Conservation (phyloP, 768 basidiomycete genomes). For the Lactarius akahatsu region DNA sequence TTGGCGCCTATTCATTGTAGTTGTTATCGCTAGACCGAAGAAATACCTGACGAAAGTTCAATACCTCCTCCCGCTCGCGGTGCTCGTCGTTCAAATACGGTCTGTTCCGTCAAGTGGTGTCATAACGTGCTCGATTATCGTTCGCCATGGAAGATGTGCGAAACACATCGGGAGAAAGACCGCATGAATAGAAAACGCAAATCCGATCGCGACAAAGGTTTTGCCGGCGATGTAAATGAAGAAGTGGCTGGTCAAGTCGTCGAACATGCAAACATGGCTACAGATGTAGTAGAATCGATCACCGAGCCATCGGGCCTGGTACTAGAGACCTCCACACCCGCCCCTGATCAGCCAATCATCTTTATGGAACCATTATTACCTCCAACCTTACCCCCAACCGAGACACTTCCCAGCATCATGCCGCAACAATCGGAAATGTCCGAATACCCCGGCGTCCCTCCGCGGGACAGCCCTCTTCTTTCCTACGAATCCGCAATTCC, state of each 20-base stretch:
- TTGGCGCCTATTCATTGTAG: not conserved
- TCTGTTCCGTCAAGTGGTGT: conserved; percentile 44
- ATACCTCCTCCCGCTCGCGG: conserved; percentile 36
- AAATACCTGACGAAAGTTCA: conserved; percentile 22
- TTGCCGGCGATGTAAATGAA: conserved; percentile 13
- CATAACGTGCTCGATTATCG: conserved; percentile 45
- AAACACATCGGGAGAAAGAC: conserved; percentile 43
- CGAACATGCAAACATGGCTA: not conserved
- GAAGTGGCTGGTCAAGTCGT: not conserved
- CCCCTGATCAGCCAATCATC: conserved; percentile 9
- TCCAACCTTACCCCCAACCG: conserved; percentile 19
- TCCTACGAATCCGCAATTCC: conserved; percentile 11
- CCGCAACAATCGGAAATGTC: conserved; percentile 10
- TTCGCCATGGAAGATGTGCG: conserved; percentile 51
- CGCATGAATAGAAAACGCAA: conserved; percentile 36
- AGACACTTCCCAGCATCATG: not conserved
- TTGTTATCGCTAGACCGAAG: conserved; percentile 8
- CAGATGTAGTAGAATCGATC: conserved; percentile 4
- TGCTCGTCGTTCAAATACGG: conserved; percentile 37
- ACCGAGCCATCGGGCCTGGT: not conserved
- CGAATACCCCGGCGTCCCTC: conserved; percentile 3
- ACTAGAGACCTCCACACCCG: not conserved
- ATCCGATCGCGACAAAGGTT: conserved; percentile 32
- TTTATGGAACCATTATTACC: conserved; percentile 29
- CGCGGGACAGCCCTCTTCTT: conserved; percentile 13